Conservation (phyloP, 805 yeast genomes). For the Candida insectalens region DNA sequence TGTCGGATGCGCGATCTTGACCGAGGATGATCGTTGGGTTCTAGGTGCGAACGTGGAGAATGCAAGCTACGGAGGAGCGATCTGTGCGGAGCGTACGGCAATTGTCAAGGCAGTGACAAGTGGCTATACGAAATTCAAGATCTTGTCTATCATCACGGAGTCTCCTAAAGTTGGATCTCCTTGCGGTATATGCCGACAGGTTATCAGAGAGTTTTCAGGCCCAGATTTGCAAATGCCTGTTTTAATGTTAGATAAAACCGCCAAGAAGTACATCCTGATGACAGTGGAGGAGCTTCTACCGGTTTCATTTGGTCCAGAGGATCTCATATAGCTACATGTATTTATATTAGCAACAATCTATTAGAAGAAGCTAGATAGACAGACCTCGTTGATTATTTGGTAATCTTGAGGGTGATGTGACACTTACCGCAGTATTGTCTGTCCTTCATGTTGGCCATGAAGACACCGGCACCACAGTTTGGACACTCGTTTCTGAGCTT, state of each 20-base stretch:
- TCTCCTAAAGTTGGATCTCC: conserved; percentile 58
- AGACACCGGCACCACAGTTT: conserved; percentile 97
- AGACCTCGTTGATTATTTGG: conserved; percentile 17
- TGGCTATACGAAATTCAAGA: conserved; percentile 36
- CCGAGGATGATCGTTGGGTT: conserved; percentile 37
- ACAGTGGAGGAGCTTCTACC: conserved; percentile 65
- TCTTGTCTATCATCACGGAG: conserved; percentile 63
- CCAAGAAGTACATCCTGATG: conserved; percentile 32
- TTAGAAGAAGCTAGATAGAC: not conserved
- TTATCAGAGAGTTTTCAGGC: conserved; percentile 71
- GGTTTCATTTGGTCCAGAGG: conserved; percentile 77
- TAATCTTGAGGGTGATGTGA: conserved; percentile 82
- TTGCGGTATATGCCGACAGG: conserved; percentile 92
- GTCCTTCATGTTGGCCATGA: conserved; percentile 99
- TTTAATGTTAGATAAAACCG: conserved; percentile 57
- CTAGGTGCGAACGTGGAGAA: conserved; percentile 89
- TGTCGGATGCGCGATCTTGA: conserved; percentile 73
- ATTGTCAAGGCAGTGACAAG: conserved; percentile 41
- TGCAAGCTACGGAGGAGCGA: conserved; percentile 74
- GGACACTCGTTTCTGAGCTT: conserved; percentile 99
- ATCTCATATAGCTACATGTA: conserved; percentile 23
- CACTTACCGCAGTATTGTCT: conserved; percentile 99
- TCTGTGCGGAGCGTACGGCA: conserved; percentile 73
- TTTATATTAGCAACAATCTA: not conserved
- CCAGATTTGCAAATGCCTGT: conserved; percentile 34